Evolutionary conservation across 2,329 filamentous ascomycete species (phyloP).

Genomic region (Graphilbum sp.): DNA sequence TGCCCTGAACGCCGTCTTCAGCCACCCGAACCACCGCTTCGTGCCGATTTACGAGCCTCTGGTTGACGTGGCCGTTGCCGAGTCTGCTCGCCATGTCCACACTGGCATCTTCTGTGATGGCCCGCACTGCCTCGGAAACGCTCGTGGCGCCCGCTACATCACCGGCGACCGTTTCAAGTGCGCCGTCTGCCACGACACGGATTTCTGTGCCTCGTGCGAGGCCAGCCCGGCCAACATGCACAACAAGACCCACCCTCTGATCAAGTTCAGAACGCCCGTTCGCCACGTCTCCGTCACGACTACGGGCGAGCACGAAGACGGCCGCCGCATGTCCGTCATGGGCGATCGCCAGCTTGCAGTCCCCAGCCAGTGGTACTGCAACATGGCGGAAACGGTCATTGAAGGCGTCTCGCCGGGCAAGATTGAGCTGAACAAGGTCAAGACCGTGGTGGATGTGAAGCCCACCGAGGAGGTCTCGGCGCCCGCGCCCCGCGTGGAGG

Average conservation of each 20-base stretch:
- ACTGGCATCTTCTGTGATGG: slow-evolving; percentile 89
- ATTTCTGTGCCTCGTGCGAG: slow-evolving; percentile 92
- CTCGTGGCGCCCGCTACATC: slow-evolving; percentile 43
- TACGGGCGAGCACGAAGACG: slow-evolving; percentile 56
- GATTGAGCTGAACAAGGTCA: slow-evolving; percentile 15
- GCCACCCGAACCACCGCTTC: slow-evolving; percentile 76
- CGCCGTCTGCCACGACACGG: slow-evolving; percentile 82
- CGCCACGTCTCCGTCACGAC: slow-evolving; percentile 79
- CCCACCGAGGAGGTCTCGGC: slow-evolving; percentile 24
- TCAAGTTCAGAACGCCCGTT: slow-evolving; percentile 92
- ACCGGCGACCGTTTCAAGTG: slow-evolving; percentile 89
- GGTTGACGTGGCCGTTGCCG: slow-evolving; percentile 4
- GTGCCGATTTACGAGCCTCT: slow-evolving; percentile 61
- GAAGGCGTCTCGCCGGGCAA: not conserved
- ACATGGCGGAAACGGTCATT: not conserved
- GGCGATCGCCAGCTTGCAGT: slow-evolving; percentile 38
- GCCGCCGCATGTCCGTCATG: slow-evolving; percentile 48
- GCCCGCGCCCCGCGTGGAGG: too few species aligned
- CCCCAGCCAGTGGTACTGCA: not conserved
- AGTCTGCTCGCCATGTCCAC: slow-evolving; percentile 39
- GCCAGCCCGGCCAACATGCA: slow-evolving; percentile 70
- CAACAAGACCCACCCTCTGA: slow-evolving; percentile 89
- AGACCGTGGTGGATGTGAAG: slow-evolving; percentile 58
- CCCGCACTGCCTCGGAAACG: slow-evolving; percentile 53
- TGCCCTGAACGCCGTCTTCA: slow-evolving; percentile 44